Conservation (phyloP, 2,329 filamentous ascomycete species). For the Pyrenochaeta sp. region DNA sequence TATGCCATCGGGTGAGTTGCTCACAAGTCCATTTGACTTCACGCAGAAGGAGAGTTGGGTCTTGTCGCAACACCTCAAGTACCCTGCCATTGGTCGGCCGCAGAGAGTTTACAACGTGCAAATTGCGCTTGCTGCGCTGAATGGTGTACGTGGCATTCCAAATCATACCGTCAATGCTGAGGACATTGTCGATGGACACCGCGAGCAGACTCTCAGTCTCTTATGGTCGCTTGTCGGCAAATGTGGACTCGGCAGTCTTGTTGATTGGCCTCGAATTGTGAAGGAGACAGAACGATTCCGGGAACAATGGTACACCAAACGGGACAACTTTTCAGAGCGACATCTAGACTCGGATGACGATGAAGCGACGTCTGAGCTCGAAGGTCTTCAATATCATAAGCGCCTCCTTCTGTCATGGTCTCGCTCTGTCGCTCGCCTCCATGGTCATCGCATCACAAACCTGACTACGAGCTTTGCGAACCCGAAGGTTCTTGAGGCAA, state of each 20-base stretch:
- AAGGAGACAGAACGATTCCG: conserved; percentile 59
- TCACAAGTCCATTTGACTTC: conserved; percentile 47
- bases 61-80: conserved; percentile 65
- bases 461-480: conserved; percentile 66
- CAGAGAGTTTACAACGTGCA: conserved; percentile 68
- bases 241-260: conserved; percentile 61
- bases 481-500: conserved; percentile 60
- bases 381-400: conserved; percentile 45
- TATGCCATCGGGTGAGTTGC: conserved; percentile 54
- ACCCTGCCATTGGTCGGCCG: conserved; percentile 62
- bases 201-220: conserved; percentile 68
- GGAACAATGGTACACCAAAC: conserved; percentile 36
- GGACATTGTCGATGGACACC: conserved; percentile 69
- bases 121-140: conserved; percentile 62
- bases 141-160: conserved; percentile 51
- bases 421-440: conserved; percentile 56
- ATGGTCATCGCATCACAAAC: conserved; percentile 59
- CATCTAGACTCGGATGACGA: conserved; percentile 44
- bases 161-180: conserved; percentile 55
- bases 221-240: conserved; percentile 67
- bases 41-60: conserved; percentile 52
- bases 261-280: conserved; percentile 63
- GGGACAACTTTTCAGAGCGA: conserved; percentile 39
- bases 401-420: conserved; percentile 65
- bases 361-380: conserved; percentile 28